Evolutionary conservation across 2,329 filamentous ascomycete genomes (phyloP).

Genomic region (Pseudopyrenochaeta lycopersici): DNA sequence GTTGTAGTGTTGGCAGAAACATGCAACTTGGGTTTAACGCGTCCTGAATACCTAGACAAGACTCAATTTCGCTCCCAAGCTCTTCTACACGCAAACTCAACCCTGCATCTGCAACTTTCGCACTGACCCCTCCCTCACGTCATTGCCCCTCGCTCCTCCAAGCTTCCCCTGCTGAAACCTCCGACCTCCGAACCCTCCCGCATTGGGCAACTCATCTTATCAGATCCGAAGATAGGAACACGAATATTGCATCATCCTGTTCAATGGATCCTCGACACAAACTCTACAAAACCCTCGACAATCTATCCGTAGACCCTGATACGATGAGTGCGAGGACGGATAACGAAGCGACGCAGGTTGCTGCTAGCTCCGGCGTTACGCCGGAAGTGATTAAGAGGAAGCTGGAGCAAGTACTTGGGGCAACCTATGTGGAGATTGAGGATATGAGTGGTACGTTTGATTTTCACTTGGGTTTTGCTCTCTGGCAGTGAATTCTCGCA

Average conservation of each 20-base stretch:
- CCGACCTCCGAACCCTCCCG: slow-evolving; percentile 9
- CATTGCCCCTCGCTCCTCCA: slow-evolving; percentile 12
- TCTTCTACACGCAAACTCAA: slow-evolving; percentile 5
- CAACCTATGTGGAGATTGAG: slow-evolving; percentile 83
- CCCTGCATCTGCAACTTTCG: slow-evolving; percentile 16
- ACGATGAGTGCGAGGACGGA: slow-evolving; percentile 56
- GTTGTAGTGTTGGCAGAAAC: slow-evolving; percentile 46
- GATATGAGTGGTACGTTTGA: slow-evolving; percentile 86
- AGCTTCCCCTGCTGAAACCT: neutral
- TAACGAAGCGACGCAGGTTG: slow-evolving; percentile 59
- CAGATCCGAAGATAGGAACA: slow-evolving; percentile 43
- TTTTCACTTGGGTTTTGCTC: neutral
- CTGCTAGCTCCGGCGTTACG: slow-evolving; percentile 70
- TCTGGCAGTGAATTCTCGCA: neutral
- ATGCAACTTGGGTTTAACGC: slow-evolving; percentile 23
- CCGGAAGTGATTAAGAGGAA: slow-evolving; percentile 74
- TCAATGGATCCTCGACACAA: slow-evolving; percentile 46
- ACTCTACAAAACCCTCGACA: slow-evolving; percentile 44
- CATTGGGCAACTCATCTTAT: slow-evolving; percentile 37
- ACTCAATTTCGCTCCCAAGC: neutral
- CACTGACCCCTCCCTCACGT: slow-evolving; percentile 24
- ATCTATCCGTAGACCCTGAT: slow-evolving; percentile 28
- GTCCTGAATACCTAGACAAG: neutral
- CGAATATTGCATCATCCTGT: slow-evolving; percentile 21
- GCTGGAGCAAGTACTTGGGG: slow-evolving; percentile 74